Evolutionary conservation across 345 rosid genomes (phyloP).

Genomic region (Brassica rapa): DNA sequence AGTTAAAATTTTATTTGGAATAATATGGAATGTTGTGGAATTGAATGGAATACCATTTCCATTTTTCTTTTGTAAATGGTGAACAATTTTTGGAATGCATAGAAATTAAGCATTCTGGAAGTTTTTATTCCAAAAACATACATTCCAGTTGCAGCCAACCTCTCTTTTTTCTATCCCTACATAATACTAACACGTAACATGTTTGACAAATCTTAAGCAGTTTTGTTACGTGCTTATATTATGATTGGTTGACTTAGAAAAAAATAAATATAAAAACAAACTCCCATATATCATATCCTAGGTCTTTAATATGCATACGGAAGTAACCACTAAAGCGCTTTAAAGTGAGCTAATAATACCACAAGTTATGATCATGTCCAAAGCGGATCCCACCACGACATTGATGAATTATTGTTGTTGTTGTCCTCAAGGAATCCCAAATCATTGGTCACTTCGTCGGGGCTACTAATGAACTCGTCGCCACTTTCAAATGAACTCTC

Average conservation of each 20-base stretch:
- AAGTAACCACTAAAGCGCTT: constrained; percentile 44
- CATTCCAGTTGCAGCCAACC: too few relatives aligned
- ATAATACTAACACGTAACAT: constrained; percentile 30
- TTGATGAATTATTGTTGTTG: constrained; percentile 32
- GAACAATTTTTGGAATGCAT: too few relatives aligned
- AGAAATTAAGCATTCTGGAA: too few relatives aligned
- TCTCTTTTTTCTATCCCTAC: constrained; percentile 13
- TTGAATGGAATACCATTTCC: too few relatives aligned
- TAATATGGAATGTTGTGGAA: too few relatives aligned
- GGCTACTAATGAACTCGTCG: constrained; percentile 44
- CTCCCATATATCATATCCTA: constrained; percentile 37
- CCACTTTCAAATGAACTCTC: constrained; percentile 43
- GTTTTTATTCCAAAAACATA: too few relatives aligned
- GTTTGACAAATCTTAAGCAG: constrained; percentile 20
- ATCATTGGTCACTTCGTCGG: constrained; percentile 45
- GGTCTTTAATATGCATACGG: constrained; percentile 38
- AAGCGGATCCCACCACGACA: constrained; percentile 60
- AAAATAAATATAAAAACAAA: neutral
- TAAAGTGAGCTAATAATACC: constrained; percentile 39
- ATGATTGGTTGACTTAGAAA: constrained; percentile 34
- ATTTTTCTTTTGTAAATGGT: too few relatives aligned
- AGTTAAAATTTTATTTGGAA: too few relatives aligned
- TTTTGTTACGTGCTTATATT: constrained; percentile 32
- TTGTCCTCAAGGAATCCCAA: constrained; percentile 48
- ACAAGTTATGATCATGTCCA: constrained; percentile 54